Conservation (phyloP, 1,284 basidiomycete species). For the Cutaneotrichosporon mucoides region DNA sequence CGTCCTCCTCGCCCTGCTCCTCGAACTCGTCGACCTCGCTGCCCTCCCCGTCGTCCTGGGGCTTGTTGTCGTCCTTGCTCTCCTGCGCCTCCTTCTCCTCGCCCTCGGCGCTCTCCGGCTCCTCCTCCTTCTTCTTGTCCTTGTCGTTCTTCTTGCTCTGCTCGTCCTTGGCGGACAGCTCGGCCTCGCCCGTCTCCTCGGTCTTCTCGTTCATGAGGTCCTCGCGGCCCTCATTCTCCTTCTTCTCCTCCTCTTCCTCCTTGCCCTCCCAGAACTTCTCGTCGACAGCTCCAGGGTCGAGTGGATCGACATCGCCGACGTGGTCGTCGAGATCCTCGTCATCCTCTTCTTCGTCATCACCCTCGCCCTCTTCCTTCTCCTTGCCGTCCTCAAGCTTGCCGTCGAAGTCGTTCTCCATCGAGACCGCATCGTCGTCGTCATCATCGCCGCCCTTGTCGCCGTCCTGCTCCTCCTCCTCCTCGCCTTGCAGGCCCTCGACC, state of each 20-base stretch:
- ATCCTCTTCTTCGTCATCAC: conserved; percentile 56
- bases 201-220: conserved; percentile 49
- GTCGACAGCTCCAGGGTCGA: conserved; percentile 84
- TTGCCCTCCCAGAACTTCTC: conserved; percentile 93
- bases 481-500: conserved; percentile 84
- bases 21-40: conserved; percentile 30
- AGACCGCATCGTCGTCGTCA: conserved; percentile 60
- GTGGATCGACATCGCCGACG: conserved; percentile 75
- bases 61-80: conserved; percentile 27
- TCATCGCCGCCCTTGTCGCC: conserved; percentile 58
- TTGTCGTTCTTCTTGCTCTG: conserved; percentile 44
- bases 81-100: conserved; percentile 33
- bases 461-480: conserved; percentile 56
- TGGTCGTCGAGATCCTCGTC: conserved; percentile 71
- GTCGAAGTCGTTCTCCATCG: conserved; percentile 61
- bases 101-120: conserved; percentile 24
- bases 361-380: conserved; percentile 57
- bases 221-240: conserved; percentile 40
- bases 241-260: conserved; percentile 57
- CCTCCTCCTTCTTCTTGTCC: conserved; percentile 43
- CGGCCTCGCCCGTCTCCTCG: conserved; percentile 55
- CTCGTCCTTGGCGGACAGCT: conserved; percentile 70
- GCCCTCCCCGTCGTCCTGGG: conserved; percentile 30
- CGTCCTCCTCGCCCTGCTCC: conserved; percentile 44
- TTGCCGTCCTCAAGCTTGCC: conserved; percentile 77